phyloP scores from a whole-genome alignment of 2,329 filamentous ascomycete species.

The Colletotrichum aenigma region DNA sequence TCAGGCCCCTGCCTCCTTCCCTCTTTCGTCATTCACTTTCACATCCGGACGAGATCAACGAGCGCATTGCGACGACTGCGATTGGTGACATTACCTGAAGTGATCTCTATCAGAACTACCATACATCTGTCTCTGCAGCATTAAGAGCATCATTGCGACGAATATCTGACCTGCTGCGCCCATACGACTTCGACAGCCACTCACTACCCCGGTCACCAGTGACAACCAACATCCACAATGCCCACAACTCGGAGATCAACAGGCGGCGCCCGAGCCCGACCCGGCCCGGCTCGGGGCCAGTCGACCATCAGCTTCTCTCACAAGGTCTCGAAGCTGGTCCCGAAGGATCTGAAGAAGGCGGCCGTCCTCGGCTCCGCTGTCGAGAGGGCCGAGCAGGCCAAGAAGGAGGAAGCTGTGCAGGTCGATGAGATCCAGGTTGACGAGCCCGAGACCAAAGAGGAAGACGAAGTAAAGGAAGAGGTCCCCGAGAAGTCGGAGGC shows the following conservation, averaged over 20 bases:
- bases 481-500: conserved; percentile 49
- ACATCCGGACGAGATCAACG: not conserved
- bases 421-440: conserved; percentile 24
- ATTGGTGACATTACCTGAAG: conserved; percentile 5
- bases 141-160: not conserved
- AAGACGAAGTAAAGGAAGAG: conserved; percentile 30
- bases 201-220: conserved; percentile 8
- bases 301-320: conserved; percentile 63
- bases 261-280: conserved; percentile 37
- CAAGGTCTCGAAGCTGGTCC: conserved; percentile 58
- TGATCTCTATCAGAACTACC: not conserved
- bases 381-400: conserved; percentile 21
- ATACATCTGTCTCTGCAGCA: not conserved
- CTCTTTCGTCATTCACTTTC: conserved; percentile 21
- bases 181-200: not conserved
- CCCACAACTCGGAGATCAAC: conserved; percentile 55
- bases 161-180: not conserved
- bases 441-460: conserved; percentile 26
- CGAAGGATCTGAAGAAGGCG: conserved; percentile 50
- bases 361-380: conserved; percentile 32
- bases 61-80: not conserved
- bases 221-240: conserved; percentile 38
- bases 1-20: conserved; percentile 10
- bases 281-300: conserved; percentile 48
- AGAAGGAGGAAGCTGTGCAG: conserved; percentile 21